Evolutionary conservation across 306 rosid species (phyloP).

Genomic region (Castanopsis chinensis): DNA sequence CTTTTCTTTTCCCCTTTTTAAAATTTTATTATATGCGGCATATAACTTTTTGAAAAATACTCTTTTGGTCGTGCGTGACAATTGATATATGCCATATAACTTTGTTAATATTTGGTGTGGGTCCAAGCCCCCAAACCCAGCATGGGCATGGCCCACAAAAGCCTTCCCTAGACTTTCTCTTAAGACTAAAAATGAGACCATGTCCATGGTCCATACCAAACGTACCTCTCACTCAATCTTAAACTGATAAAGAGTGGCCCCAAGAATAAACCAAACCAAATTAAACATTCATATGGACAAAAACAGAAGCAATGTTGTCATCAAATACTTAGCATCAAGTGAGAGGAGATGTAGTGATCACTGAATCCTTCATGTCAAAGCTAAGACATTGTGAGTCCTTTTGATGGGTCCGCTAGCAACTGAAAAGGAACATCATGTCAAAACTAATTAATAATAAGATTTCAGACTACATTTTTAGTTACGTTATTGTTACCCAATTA

Average conservation of each 20-base stretch:
- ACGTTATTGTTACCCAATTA: neutral
- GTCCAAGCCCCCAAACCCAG: too few relatives aligned
- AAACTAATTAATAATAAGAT: conserved; percentile 16
- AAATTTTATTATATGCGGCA: too few relatives aligned
- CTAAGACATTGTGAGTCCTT: conserved; percentile 13
- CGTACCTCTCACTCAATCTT: neutral
- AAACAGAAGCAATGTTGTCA: conserved; percentile 18
- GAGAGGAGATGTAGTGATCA: conserved; percentile 19
- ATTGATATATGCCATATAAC: too few relatives aligned
- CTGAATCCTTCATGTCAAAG: conserved; percentile 36
- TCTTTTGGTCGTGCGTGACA: too few relatives aligned
- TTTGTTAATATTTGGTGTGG: too few relatives aligned
- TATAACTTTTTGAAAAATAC: too few relatives aligned
- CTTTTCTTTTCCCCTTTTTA: too few relatives aligned
- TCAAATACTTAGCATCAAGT: neutral
- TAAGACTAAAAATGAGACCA: too few relatives aligned
- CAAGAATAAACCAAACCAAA: neutral
- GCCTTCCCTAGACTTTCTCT: too few relatives aligned
- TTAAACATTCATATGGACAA: neutral
- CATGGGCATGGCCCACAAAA: too few relatives aligned
- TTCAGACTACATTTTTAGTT: conserved; percentile 18
- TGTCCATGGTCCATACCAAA: neutral
- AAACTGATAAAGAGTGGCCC: conserved; percentile 8
- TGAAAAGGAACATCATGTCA: conserved; percentile 19
- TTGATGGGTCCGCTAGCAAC: conserved; percentile 34